Base-by-base conservation (phyloP, 495 filamentous ascomycete species). In the Usnea hakonensis region DNA sequence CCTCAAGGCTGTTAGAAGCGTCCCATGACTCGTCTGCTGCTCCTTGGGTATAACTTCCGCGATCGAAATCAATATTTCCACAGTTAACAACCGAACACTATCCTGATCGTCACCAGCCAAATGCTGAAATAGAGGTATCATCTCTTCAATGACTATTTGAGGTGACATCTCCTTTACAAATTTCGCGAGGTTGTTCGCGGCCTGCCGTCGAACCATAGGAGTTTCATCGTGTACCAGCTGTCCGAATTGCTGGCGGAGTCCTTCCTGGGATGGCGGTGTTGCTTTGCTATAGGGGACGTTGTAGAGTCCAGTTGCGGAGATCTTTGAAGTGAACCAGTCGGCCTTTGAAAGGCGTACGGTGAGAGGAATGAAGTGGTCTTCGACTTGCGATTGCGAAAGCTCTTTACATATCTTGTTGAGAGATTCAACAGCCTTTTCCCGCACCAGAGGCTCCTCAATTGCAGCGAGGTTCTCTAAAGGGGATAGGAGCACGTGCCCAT, bases 281-380 rank as follows among this genome's bases (percentile, higher is more conserved):
- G 93, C 89, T 78, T 93, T 95, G 59, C 81, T 85, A 81, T 98
- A 98, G 63, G 94, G 93, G 50, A 86, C 82, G 68, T 87, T 91
- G 76, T 93, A 97, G 44, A 98, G 88, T 53, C 93, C 94, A 65
- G 94, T 95, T 10, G 92, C 94, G 17, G 94, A 98, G 57, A 98
- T 94, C 75, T 97, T 98, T 63, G 95, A 97, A 35, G 94, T 98
- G 72, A 98, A 98, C 94, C 94, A 98, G 79, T 98, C 94, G 74
- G 94, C 95, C 83, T 97, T 97, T 60, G 94, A 95, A 58, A 98
- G 87, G 67, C 94, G 89, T 69, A 96, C 83, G 58, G 89, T 88
- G 66, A 98, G 87, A 33, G 95, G 94, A 68, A 97, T 90, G 77
- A 96, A 97, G 73, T 88, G 87, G 70, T 97, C 89, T 79, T 98